These are phyloP conservation scores for Pichia sporocuriosa DNA, from an alignment of 805 yeast species.

Conservation along the genomic window DNA sequence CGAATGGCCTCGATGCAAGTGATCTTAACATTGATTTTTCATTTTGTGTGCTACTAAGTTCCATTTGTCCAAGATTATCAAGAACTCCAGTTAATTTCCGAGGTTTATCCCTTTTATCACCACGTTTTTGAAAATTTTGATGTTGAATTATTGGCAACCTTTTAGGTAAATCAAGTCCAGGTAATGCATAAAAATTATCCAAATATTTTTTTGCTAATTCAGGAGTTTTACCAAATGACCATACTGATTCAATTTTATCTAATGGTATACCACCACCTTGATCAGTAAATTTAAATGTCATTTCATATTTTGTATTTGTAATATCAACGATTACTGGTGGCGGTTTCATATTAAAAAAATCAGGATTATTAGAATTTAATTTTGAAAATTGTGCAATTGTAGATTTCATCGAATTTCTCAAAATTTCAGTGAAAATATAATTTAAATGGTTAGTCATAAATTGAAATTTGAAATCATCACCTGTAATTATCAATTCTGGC, in stretches of 20 bases:
- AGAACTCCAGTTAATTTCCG: slow-evolving; percentile 21
- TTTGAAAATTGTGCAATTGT: slow-evolving; percentile 47
- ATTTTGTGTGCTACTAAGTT: slow-evolving; percentile 24
- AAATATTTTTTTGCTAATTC: slow-evolving; percentile 51
- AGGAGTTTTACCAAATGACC: slow-evolving; percentile 82
- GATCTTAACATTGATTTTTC: slow-evolving; percentile 47
- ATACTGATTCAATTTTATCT: slow-evolving; percentile 53
- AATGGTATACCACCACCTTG: slow-evolving; percentile 81
- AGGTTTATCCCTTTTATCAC: neutral
- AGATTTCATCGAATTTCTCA: slow-evolving; percentile 81
- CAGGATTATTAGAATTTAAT: slow-evolving; percentile 15
- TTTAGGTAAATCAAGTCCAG: slow-evolving; percentile 44
- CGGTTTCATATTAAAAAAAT: slow-evolving; percentile 30
- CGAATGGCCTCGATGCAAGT: slow-evolving; percentile 65
- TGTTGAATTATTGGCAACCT: slow-evolving; percentile 22
- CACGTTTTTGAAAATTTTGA: slow-evolving; percentile 9
- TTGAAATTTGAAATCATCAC: slow-evolving; percentile 67
- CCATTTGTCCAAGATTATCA: slow-evolving; percentile 29
- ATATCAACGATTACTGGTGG: slow-evolving; percentile 77
- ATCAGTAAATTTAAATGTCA: slow-evolving; percentile 76
- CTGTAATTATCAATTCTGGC: slow-evolving; percentile 76
- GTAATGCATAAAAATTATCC: slow-evolving; percentile 60
- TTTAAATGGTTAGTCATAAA: slow-evolving; percentile 83
- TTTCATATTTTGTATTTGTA: slow-evolving; percentile 56
- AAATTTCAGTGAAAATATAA: slow-evolving; percentile 78